Conservation (phyloP, 2,329 filamentous ascomycete species). For the Pseudogymnoascus sp. region DNA sequence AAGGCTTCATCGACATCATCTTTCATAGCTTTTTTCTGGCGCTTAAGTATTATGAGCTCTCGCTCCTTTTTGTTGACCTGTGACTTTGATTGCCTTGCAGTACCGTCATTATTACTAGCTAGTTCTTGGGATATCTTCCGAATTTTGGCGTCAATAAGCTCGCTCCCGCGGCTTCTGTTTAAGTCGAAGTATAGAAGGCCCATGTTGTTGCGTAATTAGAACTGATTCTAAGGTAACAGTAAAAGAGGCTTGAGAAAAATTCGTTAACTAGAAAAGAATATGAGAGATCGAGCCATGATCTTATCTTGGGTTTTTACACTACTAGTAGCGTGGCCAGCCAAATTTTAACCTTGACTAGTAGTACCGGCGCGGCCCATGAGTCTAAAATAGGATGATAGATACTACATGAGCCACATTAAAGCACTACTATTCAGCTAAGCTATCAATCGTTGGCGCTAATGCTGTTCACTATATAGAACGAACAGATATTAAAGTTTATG, state of each 20-base stretch:
- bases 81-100: background rate
- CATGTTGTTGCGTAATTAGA: background rate
- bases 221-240: background rate
- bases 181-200: background rate
- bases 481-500: background rate
- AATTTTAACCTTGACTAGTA: background rate
- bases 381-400: background rate
- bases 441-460: background rate
- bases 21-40: slow-evolving; percentile 12
- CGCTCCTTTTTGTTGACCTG: background rate
- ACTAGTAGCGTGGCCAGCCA: background rate
- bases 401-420: background rate
- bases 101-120: background rate
- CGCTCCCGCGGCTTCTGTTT: background rate
- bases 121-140: slow-evolving; percentile 9
- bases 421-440: background rate
- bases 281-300: background rate
- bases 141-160: slow-evolving; percentile 12
- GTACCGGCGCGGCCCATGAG: background rate
- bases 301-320: background rate
- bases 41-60: slow-evolving; percentile 11
- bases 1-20: slow-evolving; percentile 13
- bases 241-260: background rate
- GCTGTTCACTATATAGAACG: background rate
- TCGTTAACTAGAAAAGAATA: background rate